Percentiles rank a stretch among this genome's conserved stretches.
These are phyloP conservation scores for Quercus glauca DNA, from an alignment of 306 rosid genomes.

Conservation along the genomic window DNA sequence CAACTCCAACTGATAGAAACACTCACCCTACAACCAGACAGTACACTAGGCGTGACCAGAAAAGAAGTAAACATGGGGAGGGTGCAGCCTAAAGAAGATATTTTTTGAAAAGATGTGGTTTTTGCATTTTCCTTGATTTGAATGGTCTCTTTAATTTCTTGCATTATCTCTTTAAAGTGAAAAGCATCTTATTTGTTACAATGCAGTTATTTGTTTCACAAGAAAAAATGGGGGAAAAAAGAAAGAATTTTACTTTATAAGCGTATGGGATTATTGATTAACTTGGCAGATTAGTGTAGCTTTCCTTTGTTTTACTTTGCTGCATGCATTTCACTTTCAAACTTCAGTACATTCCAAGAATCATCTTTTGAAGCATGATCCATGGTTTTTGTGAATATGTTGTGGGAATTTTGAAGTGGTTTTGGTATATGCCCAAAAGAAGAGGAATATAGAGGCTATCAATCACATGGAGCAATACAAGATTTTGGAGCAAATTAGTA, in stretches of 20 bases:
- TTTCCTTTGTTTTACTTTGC: slow-evolving; percentile 20
- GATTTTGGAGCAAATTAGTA: slow-evolving; percentile 92
- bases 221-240: slow-evolving; percentile 7
- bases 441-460: slow-evolving; percentile 25
- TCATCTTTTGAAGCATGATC: background rate
- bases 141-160: slow-evolving; percentile 1
- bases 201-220: slow-evolving; percentile 17
- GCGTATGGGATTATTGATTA: slow-evolving; percentile 31
- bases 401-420: background rate
- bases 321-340: slow-evolving; percentile 11
- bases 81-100: too few relatives aligned
- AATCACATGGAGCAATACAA: slow-evolving; percentile 89
- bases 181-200: slow-evolving; percentile 8
- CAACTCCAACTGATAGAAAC: too few relatives aligned
- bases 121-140: background rate
- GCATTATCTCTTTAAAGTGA: background rate
- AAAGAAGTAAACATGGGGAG: too few relatives aligned
- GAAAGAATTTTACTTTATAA: slow-evolving; percentile 2
- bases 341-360: slow-evolving; percentile 12
- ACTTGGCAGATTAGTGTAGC: slow-evolving; percentile 21
- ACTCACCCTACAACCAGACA: too few relatives aligned
- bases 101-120: too few relatives aligned
- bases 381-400: slow-evolving; percentile 1
- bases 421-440: slow-evolving; percentile 30
- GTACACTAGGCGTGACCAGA: too few relatives aligned